phyloP scores from a whole-genome alignment of 2,329 filamentous ascomycete genomes.

The Pseudogymnoascus sp. region DNA sequence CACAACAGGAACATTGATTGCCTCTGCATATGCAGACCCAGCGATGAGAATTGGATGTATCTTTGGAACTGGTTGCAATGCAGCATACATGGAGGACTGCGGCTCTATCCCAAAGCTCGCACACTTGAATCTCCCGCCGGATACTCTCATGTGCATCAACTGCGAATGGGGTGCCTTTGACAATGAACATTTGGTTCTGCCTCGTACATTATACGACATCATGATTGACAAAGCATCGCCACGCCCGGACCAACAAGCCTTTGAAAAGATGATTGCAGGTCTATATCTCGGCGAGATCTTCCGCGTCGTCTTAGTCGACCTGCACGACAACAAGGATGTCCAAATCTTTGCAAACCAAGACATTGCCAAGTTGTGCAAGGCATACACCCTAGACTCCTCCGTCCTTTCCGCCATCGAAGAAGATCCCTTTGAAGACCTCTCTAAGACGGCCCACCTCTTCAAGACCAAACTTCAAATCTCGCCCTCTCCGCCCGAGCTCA shows the following conservation, averaged over 20 bases:
- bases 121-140: constrained; percentile 77
- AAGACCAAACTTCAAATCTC: constrained; percentile 63
- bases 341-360: constrained; percentile 81
- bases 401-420: constrained; percentile 92
- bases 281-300: constrained; percentile 93
- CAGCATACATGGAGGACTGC: constrained; percentile 92
- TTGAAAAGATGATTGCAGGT: constrained; percentile 97
- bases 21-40: constrained; percentile 87
- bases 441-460: constrained; percentile 80
- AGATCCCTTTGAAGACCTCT: constrained; percentile 93
- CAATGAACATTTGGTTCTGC: constrained; percentile 83
- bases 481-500: constrained; percentile 69
- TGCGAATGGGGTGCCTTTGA: constrained; percentile 97
- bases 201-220: constrained; percentile 75
- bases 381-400: constrained; percentile 85
- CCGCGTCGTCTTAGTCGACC: constrained; percentile 75
- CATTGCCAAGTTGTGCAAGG: constrained; percentile 68
- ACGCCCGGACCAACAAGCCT: constrained; percentile 85
- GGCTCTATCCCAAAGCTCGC: constrained; percentile 90
- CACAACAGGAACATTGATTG: constrained; percentile 93
- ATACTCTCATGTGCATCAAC: constrained; percentile 88
- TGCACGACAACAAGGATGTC: constrained; percentile 68
- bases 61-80: constrained; percentile 96
- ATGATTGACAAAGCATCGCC: constrained; percentile 87
- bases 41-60: constrained; percentile 95